Base-by-base conservation (phyloP, 805 yeast species). In the Wickerhamiella shivajii region DNA sequence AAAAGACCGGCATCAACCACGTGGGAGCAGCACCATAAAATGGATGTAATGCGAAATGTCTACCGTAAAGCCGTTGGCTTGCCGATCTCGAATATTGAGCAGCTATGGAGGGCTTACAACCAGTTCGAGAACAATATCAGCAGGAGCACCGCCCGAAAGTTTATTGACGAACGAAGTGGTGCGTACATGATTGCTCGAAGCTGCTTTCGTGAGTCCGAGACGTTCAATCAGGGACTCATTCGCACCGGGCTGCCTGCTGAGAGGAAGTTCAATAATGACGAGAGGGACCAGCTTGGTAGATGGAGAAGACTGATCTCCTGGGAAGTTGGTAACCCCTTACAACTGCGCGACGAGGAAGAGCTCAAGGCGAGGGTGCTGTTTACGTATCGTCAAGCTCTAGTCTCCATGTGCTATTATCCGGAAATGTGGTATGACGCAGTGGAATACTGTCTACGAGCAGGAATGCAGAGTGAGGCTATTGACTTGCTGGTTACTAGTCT, bases 151-250 rank as follows among this genome's bases (percentile, higher is more conserved):
- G 90, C 95, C 3, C 71, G 93, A 47, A 81, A 80, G 53, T 73
- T 77, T 49, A 74, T 85, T 34, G 74, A 79, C 27, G 96, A 85
- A 45, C 66, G 72, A 39, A 77, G 92, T 9, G 73, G 79, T 3
- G 77, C 72, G 10, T 90, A 84, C 51, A 80, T 87, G 94, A 72
- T 68, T 43, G 85, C 94, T 2, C 66, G 95, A 41, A 67, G 90
- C 0, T 64, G 78, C 57, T 70, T 71, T 40, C 72, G 69, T 26
- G 93, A 80, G 49, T 70, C 83, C 66, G 60, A 64, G 9, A 68
- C 69, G 40, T 42, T 76, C 3, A 69, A 81, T 0, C 56, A 59
- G 23, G 68, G 65, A 14, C 47, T 79, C 7, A 59, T 59, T 35
- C 55, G 73, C 3, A 40, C 38, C 39, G 54, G 43, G 38, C 50